Evolutionary conservation across 192 early-diverging fungal species (phyloP), one percentile per base, ranked within the genome.

Genomic region (Coemansia sp.): DNA sequence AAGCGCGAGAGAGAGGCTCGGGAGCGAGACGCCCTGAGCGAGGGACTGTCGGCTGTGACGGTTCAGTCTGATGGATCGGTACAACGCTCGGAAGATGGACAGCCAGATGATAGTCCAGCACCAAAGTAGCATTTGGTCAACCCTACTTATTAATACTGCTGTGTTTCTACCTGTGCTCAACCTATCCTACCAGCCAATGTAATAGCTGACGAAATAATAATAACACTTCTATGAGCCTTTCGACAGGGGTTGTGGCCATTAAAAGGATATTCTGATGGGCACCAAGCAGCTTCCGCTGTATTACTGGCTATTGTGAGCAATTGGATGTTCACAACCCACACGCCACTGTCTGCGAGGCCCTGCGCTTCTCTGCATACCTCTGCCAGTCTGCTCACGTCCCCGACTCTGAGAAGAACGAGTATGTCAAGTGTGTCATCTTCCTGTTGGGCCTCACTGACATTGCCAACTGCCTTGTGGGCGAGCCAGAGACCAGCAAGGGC

Each of bases 271-370:
- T n/a, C n/a, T n/a, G n/a, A n/a, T n/a, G n/a, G n/a, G n/a, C n/a
- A n/a, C 70, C 83, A 6, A 31, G 42, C 45, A 87, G 87, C 65
- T 89, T 90, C 77, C 85, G 86, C 61, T 85, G 89, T 45, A 83
- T 86, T 33, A 88, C 90, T 16, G 89, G 89, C 13, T 95, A 93
- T 74, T 90, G 88, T 72, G 93, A 95, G 68, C 93, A 95, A 72
- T 86, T 91, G 72, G 92, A 91, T 58, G 86, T 92, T 14, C 92
- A 90, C 59, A 85, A 87, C 58, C 88, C 89, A n/a, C 73, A 88
- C 34, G 77, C 82, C 33, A 96, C 92, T 0, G 85, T 88, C 31
- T 83, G 85, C 50, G 88, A 91, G 70, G 80, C 79, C 1, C 82
- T 90, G 56, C 85, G 72, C 50, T 90, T 88, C 63, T 84, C 86